Percentiles rank a stretch among this genome's conserved stretches.
These are phyloP conservation scores for Sisymbrium altissimum DNA, from an alignment of 345 rosid genomes.

Conservation along the genomic window DNA sequence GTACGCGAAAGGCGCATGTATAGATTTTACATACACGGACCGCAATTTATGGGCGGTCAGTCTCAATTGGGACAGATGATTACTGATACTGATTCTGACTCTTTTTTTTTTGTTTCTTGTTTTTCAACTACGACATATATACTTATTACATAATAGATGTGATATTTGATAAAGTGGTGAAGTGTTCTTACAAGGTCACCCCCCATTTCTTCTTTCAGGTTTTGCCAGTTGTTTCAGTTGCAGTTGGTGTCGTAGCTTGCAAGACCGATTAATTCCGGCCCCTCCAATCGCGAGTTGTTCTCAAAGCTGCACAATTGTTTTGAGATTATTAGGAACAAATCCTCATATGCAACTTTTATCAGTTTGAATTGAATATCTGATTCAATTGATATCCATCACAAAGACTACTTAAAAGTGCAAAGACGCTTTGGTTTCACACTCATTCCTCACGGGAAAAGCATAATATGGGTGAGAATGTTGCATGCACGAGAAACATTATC, in stretches of 20 bases:
- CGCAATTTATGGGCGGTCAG: not conserved
- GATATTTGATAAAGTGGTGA: constrained; percentile 27
- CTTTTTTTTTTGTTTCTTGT: not conserved
- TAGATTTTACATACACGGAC: constrained; percentile 17
- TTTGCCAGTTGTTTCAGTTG: constrained; percentile 37
- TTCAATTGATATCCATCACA: not conserved
- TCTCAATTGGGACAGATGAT: constrained; percentile 21
- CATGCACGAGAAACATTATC: not conserved
- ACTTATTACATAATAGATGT: constrained; percentile 22
- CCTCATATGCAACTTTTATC: not conserved
- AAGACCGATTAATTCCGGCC: constrained; percentile 87
- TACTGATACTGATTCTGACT: constrained; percentile 3
- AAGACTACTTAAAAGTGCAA: not conserved
- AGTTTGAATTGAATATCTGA: not conserved
- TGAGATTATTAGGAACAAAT: not conserved
- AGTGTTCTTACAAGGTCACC: constrained; percentile 39
- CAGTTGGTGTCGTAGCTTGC: constrained; percentile 91
- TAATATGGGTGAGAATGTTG: not conserved
- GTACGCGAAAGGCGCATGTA: not conserved
- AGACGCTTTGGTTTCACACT: not conserved
- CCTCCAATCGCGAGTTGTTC: constrained; percentile 85
- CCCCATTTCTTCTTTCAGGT: constrained; percentile 20
- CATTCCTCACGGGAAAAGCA: not conserved
- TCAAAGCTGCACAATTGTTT: constrained; percentile 58
- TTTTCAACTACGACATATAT: constrained; percentile 15